A percentile compares a stretch with the other conserved stretches of the same genome.
Conservation (phyloP, 208 protist species). For the Leishmania arabica region DNA sequence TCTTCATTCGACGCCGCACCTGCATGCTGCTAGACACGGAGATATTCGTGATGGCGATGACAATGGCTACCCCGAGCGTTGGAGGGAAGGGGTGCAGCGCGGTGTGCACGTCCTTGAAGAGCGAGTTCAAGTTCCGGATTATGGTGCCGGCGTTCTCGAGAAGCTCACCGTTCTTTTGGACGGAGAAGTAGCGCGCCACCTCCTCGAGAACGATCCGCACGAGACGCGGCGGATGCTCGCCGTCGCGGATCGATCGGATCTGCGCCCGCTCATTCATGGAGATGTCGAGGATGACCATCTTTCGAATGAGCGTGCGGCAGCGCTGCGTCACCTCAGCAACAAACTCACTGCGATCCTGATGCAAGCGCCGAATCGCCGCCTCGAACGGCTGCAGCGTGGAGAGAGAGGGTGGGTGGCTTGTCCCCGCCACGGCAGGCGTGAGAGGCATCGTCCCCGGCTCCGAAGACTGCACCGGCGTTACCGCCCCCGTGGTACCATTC, state of each 20-base stretch:
- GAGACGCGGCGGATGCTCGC: slow-evolving; percentile 42
- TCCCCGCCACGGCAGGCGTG: not conserved
- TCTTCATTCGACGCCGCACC: slow-evolving; percentile 89
- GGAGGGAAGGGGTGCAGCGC: slow-evolving; percentile 60
- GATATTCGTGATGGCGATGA: slow-evolving; percentile 80
- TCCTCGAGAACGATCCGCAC: slow-evolving; percentile 78
- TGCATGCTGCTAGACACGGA: slow-evolving; percentile 87
- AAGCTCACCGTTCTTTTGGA: slow-evolving; percentile 38
- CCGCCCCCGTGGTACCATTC: not conserved
- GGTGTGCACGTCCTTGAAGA: slow-evolving; percentile 68
- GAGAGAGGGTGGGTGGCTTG: not conserved
- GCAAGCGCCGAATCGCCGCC: slow-evolving; percentile 15
- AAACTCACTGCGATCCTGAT: slow-evolving; percentile 38
- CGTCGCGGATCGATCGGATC: slow-evolving; percentile 49
- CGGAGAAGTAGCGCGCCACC: slow-evolving; percentile 63
- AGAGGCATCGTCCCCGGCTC: not conserved
- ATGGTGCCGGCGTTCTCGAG: slow-evolving; percentile 59
- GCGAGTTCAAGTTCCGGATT: slow-evolving; percentile 75
- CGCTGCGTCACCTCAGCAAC: slow-evolving; percentile 45
- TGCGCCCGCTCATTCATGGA: slow-evolving; percentile 57
- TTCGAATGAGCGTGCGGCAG: slow-evolving; percentile 63
- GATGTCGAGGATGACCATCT: slow-evolving; percentile 79
- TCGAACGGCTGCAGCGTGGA: slow-evolving; percentile 10
- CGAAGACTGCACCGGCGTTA: not conserved
- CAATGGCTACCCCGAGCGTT: slow-evolving; percentile 68